A percentile compares a stretch with the other conserved stretches of the same genome.
phyloP scores from a whole-genome alignment of 2,329 filamentous ascomycete species.

The Diaporthe helianthi region DNA sequence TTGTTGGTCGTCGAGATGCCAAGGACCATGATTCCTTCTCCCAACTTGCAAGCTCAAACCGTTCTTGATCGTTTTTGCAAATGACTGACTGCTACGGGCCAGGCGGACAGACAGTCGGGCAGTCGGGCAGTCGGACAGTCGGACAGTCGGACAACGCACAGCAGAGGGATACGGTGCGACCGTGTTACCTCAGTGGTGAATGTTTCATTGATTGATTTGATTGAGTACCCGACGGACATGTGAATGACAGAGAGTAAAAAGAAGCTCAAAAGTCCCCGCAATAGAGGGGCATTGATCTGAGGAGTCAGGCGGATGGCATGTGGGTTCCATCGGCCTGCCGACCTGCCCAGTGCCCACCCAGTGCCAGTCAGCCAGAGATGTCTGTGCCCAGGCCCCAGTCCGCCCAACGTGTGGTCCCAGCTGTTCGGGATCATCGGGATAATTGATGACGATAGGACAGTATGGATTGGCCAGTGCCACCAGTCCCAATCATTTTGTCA shows the following conservation, averaged over 20 bases:
- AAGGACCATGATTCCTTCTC: neutral
- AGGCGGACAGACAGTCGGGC: too few relatives aligned
- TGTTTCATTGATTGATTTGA: neutral
- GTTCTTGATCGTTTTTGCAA: conserved; percentile 10
- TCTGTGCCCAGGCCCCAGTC: too few relatives aligned
- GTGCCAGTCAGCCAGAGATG: too few relatives aligned
- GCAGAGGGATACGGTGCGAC: neutral
- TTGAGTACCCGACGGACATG: neutral
- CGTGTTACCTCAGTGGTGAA: too few relatives aligned
- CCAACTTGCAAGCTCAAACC: neutral
- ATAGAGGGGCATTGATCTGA: neutral
- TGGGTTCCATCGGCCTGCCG: conserved; percentile 1
- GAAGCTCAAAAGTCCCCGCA: conserved; percentile 9
- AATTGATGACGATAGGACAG: conserved; percentile 12
- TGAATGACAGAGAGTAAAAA: neutral
- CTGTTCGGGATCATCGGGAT: conserved; percentile 17
- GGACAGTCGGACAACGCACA: too few relatives aligned
- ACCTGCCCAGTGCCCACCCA: neutral
- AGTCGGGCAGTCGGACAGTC: too few relatives aligned
- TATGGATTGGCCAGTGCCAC: neutral
- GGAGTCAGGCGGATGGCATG: neutral
- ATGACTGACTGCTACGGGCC: conserved; percentile 1
- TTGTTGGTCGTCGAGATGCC: neutral
- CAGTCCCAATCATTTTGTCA: neutral
- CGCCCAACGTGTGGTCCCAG: conserved; percentile 14